Evolutionary conservation across 108 stramenopile genomes (phyloP), one percentile per base, ranked within the genome.

Genomic region (Nitzschia sp.): DNA sequence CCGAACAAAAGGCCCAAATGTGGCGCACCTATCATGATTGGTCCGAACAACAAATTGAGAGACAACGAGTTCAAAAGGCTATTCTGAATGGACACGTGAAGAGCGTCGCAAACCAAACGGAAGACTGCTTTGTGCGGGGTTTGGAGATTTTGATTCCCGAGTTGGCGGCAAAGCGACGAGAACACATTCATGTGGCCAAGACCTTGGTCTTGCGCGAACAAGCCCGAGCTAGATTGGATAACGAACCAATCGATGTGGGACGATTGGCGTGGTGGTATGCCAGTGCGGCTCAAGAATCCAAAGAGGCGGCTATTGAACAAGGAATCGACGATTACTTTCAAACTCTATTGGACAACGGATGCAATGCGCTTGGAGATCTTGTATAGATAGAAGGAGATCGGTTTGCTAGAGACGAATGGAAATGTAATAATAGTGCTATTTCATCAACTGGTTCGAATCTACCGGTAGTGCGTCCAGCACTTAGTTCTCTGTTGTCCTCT

Each of bases 31-130:
- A 38, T 0, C 24, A 25, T 25, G 61, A 62, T 1, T 62, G 42
- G 36, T n/a, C n/a, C 5, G 15, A 9, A 13, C 42, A 26, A 31
- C 61, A 62, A 62, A 34, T n/a, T 19, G 61, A 62, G 17, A n/a
- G 61, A 26, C 61, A 62, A 45, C 61, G 61, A 62, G 32, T 62
- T 24, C 6, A n/a, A 9, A n/a, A 23, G 18, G 61, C 61, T 2
- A 26, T 42, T 25, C 9, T 42, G 19, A 45, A 25, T 42, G 61
- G 61, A 4, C 18, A 26, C 13, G 42, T 62, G 2, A 62, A 8
- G 19, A n/a, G n/a, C n/a, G 17, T 21, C 2, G 61, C 42, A 9
- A 62, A 42, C 19, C 24, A 31, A 5, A 62, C 61, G 2, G 49
- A 51, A 19, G 17, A 51, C 4, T 51, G 11, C 11, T 51, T 51